Evolutionary conservation across 306 rosid genomes (phyloP).

Genomic region (Dicorynia guianensis): DNA sequence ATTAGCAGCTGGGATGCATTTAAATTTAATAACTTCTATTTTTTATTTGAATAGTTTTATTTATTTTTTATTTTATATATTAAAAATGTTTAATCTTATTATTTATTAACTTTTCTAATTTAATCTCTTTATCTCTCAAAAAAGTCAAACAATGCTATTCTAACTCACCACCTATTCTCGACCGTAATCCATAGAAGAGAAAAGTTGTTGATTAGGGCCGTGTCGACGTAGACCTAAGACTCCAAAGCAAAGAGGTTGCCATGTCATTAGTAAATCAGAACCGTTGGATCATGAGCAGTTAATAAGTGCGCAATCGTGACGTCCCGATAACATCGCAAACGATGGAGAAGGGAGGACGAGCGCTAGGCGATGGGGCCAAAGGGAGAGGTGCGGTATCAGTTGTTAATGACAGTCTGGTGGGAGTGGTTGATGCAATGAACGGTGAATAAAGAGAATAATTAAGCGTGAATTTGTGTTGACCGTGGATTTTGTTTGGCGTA

Average conservation of each 20-base stretch:
- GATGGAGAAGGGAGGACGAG: not conserved
- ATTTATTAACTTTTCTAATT: too few relatives aligned
- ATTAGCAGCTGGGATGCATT: too few relatives aligned
- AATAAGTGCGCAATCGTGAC: not conserved
- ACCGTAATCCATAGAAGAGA: not conserved
- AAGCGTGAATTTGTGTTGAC: constrained; percentile 24
- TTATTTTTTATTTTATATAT: too few relatives aligned
- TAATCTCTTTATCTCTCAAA: too few relatives aligned
- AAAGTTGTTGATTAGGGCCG: not conserved
- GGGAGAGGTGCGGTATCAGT: too few relatives aligned
- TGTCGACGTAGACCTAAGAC: not conserved
- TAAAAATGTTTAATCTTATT: too few relatives aligned
- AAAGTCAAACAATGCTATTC: too few relatives aligned
- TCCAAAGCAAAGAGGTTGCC: not conserved
- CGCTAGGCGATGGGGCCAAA: not conserved
- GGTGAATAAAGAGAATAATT: not conserved
- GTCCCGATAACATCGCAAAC: constrained; percentile 20
- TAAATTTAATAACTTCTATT: too few relatives aligned
- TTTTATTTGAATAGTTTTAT: too few relatives aligned
- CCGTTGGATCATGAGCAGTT: constrained; percentile 23
- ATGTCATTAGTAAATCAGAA: not conserved
- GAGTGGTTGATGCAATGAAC: too few relatives aligned
- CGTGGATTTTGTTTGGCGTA: constrained; percentile 33
- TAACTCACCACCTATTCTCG: too few relatives aligned
- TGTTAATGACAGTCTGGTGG: not conserved